phyloP scores from a whole-genome alignment of 2,329 filamentous ascomycete species.

The Colletotrichum melonis region DNA sequence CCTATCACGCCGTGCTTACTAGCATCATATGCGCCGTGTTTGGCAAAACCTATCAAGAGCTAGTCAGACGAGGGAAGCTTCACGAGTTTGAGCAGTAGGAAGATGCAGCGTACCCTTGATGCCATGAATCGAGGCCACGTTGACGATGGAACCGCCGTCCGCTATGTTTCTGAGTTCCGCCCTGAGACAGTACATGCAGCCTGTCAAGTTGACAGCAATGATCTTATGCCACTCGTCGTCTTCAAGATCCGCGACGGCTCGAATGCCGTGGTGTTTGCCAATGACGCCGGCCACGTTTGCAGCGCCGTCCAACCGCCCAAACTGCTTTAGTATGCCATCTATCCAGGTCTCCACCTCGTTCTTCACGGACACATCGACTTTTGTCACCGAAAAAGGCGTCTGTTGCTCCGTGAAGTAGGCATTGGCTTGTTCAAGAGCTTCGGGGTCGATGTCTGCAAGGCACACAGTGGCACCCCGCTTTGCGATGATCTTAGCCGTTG shows the following conservation, averaged over 20 bases:
- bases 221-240: conserved; percentile 61
- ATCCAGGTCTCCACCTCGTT: conserved; percentile 64
- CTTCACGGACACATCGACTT: conserved; percentile 60
- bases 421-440: conserved; percentile 45
- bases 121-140: conserved; percentile 65
- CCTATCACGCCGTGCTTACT: conserved; percentile 53
- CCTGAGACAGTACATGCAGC: conserved; percentile 63
- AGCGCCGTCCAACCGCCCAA: conserved; percentile 65
- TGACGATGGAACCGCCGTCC: conserved; percentile 68
- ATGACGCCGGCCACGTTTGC: conserved; percentile 67
- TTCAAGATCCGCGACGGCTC: conserved; percentile 53
- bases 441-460: conserved; percentile 50
- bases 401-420: conserved; percentile 43
- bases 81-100: neutral
- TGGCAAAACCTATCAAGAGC: conserved; percentile 42
- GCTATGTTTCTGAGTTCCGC: conserved; percentile 57
- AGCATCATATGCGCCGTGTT: conserved; percentile 50
- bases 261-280: conserved; percentile 53
- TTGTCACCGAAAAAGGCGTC: conserved; percentile 39
- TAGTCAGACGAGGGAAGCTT: conserved; percentile 10
- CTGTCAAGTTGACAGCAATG: conserved; percentile 61
- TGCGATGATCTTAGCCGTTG: conserved; percentile 51
- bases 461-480: conserved; percentile 49
- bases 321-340: conserved; percentile 54
- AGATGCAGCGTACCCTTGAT: conserved; percentile 42